Evolutionary conservation across 2,329 filamentous ascomycete genomes (phyloP).

Genomic region (Sporothrix dimorphospora): DNA sequence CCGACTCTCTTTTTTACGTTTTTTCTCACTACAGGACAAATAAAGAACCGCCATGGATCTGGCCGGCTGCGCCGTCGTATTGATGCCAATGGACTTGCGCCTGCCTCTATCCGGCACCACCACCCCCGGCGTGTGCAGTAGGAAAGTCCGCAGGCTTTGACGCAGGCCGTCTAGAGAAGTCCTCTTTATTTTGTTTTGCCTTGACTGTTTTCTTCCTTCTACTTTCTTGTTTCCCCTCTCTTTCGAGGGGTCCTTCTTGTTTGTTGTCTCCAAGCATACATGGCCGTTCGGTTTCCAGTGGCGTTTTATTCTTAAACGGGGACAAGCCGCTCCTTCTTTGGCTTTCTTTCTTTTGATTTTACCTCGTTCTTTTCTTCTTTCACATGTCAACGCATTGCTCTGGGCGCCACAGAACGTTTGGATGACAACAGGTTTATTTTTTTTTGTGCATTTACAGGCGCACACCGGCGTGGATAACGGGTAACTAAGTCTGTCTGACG

Average conservation of each 20-base stretch:
- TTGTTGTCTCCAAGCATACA: slow-evolving; percentile 24
- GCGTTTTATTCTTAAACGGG: neutral
- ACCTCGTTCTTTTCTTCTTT: neutral
- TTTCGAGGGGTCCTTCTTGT: neutral
- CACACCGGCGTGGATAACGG: slow-evolving; percentile 1
- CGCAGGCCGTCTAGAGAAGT: slow-evolving; percentile 3
- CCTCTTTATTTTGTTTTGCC: neutral
- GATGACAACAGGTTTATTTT: slow-evolving; percentile 16
- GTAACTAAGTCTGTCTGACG: neutral
- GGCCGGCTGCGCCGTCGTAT: slow-evolving; percentile 29
- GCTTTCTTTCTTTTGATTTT: neutral
- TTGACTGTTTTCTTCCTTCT: neutral
- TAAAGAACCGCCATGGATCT: slow-evolving; percentile 27
- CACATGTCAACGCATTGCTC: neutral
- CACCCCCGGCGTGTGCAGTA: slow-evolving; percentile 25
- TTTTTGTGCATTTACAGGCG: slow-evolving; percentile 28
- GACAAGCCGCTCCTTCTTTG: neutral
- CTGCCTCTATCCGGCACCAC: slow-evolving; percentile 26
- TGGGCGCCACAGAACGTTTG: slow-evolving; percentile 21
- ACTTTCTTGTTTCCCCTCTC: neutral
- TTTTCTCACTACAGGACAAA: slow-evolving; percentile 29
- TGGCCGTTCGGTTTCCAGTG: slow-evolving; percentile 19
- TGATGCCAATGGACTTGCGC: slow-evolving; percentile 21
- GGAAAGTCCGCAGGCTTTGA: neutral
- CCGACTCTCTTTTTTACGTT: neutral